A percentile compares a stretch with the other conserved stretches of the same genome.
These are phyloP conservation scores for Pythium phragmitis DNA, from an alignment of 352 stramenopile species.

Conservation along the genomic window DNA sequence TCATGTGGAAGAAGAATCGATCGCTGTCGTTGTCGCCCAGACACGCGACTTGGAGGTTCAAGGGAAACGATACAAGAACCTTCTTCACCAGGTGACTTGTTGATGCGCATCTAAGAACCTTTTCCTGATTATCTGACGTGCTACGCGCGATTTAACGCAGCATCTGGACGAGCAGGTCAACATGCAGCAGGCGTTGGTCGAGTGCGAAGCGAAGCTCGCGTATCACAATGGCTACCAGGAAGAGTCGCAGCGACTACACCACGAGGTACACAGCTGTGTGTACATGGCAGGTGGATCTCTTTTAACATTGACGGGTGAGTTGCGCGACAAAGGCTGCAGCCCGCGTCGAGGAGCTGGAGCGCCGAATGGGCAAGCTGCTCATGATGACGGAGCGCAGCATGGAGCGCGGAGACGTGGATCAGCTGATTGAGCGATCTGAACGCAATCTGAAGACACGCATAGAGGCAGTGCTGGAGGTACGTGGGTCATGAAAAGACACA, in stretches of 20 bases:
- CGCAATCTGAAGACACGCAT: conserved; percentile 48
- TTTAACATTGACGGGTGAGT: background rate
- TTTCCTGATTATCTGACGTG: no score
- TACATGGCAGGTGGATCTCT: background rate
- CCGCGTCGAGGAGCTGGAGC: conserved; percentile 38
- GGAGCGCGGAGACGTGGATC: conserved; percentile 39
- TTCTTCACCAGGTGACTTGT: conserved; percentile 41
- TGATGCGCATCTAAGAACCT: background rate
- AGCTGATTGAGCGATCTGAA: conserved; percentile 41
- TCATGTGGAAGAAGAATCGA: conserved; percentile 31
- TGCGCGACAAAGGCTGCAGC: conserved; percentile 21
- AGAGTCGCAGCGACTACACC: conserved; percentile 16
- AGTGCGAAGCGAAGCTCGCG: conserved; percentile 17
- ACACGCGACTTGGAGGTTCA: conserved; percentile 43
- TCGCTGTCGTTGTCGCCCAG: conserved; percentile 37
- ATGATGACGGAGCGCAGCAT: conserved; percentile 33
- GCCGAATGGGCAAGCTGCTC: conserved; percentile 38
- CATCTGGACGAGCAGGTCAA: conserved; percentile 35
- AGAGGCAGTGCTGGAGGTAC: conserved; percentile 55
- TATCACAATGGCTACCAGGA: conserved; percentile 33
- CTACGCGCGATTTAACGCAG: conserved; percentile 10
- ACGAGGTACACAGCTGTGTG: conserved; percentile 29
- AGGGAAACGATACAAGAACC: conserved; percentile 39
- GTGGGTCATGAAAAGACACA: background rate
- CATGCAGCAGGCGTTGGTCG: conserved; percentile 26